Percentiles rank a stretch among this genome's conserved stretches.
Conservation (phyloP, 306 rosid species). For the Cucumis melo region DNA sequence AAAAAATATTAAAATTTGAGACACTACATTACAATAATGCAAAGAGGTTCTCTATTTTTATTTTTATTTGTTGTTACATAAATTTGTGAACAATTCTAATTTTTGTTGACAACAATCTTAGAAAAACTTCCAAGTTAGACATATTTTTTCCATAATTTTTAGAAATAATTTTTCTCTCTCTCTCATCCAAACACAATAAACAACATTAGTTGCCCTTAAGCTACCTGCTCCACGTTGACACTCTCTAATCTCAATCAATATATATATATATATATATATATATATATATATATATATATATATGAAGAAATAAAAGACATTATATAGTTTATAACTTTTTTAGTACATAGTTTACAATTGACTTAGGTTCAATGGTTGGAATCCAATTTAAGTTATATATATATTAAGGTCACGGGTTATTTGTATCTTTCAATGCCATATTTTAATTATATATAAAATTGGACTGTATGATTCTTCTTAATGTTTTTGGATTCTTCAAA, state of each 20-base stretch:
- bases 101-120: no score
- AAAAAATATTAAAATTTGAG: no score
- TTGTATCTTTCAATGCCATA: not conserved
- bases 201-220: not conserved
- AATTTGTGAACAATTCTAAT: no score
- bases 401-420: not conserved
- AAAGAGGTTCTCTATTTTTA: no score
- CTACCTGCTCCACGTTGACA: not conserved
- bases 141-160: no score
- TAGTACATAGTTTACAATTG: not conserved
- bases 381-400: not conserved
- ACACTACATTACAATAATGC: no score
- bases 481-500: not conserved
- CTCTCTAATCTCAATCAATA: not conserved
- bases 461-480: not conserved
- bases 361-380: slow-evolving; percentile 2
- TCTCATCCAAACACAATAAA: not conserved
- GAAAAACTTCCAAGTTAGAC: no score
- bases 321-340: no score
- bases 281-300: not conserved
- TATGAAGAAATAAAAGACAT: no score
- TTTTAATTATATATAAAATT: no score
- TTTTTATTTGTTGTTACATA: no score
- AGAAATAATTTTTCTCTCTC: no score
- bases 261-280: not conserved